Percentiles rank a stretch among this genome's conserved stretches.
These are phyloP conservation scores for Podila epigama DNA, from an alignment of 192 early-diverging fungal genomes.

Conservation along the genomic window DNA sequence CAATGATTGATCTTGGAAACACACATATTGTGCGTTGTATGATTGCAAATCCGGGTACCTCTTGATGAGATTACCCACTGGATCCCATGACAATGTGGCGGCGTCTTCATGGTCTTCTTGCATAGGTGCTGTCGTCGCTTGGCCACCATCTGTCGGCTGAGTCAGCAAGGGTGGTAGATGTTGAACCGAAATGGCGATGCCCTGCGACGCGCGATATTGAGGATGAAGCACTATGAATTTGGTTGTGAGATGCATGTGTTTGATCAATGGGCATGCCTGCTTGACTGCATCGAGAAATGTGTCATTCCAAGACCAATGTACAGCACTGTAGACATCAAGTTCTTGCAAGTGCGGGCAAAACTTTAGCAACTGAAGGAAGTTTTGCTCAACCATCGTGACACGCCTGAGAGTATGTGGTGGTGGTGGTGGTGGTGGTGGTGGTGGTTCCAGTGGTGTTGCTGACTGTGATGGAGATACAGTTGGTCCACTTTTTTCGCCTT, in stretches of 20 bases:
- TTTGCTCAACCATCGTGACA: slow-evolving; percentile 12
- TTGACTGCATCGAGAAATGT: slow-evolving; percentile 6
- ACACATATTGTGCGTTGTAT: slow-evolving; percentile 20
- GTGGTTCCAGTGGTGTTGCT: background rate
- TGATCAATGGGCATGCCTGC: slow-evolving; percentile 7
- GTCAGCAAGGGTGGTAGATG: background rate
- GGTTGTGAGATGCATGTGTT: slow-evolving; percentile 15
- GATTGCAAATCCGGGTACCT: slow-evolving; percentile 8
- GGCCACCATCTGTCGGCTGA: too few species aligned
- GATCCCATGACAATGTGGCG: slow-evolving; percentile 8
- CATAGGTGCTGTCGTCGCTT: too few species aligned
- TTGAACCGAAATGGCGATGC: too few species aligned
- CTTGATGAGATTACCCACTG: slow-evolving; percentile 15
- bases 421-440: background rate
- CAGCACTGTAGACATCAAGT: slow-evolving; percentile 23
- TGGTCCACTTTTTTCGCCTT: too few species aligned
- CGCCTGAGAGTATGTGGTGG: slow-evolving; percentile 17
- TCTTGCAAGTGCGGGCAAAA: slow-evolving; percentile 9
- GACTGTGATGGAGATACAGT: background rate
- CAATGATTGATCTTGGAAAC: slow-evolving; percentile 18
- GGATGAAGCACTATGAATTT: slow-evolving; percentile 1
- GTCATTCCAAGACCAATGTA: slow-evolving; percentile 8
- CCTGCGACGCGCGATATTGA: too few species aligned
- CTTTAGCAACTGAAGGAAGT: slow-evolving; percentile 2
- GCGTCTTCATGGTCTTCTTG: too few species aligned